phyloP scores from a whole-genome alignment of 1,284 basidiomycete species.

The Leccinum pallidistipes region DNA sequence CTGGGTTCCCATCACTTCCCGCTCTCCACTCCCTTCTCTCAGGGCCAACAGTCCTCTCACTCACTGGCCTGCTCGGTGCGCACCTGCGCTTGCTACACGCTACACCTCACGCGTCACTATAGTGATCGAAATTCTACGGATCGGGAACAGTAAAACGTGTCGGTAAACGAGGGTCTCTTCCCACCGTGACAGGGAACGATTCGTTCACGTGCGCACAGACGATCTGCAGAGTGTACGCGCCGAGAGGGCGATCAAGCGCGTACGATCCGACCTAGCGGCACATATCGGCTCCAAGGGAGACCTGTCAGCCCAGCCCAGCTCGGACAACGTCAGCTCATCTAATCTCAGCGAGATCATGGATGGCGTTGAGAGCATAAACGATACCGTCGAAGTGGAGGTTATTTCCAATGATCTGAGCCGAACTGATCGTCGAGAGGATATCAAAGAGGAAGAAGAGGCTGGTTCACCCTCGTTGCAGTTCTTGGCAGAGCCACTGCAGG shows the following conservation, averaged over 20 bases:
- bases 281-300: constrained; percentile 46
- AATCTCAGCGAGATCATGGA: constrained; percentile 30
- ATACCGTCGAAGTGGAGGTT: constrained; percentile 27
- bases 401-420: constrained; percentile 14
- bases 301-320: constrained; percentile 20
- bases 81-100: no score
- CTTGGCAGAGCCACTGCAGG: constrained; percentile 18
- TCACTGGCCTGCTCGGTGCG: no score
- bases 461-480: constrained; percentile 15
- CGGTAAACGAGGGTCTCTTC: no score
- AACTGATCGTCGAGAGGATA: constrained; percentile 27
- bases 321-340: constrained; percentile 29
- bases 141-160: no score
- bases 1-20: no score
- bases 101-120: no score
- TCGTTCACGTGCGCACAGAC: constrained; percentile 80
- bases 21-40: no score
- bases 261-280: constrained; percentile 79
- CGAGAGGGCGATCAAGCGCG: constrained; percentile 85
- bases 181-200: constrained; percentile 47
- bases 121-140: no score
- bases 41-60: no score
- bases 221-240: constrained; percentile 84
- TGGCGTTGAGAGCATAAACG: constrained; percentile 34
- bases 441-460: constrained; percentile 33